Evolutionary conservation across 768 basidiomycete genomes (phyloP), one percentile per base, ranked within the genome.

Genomic region (Phanerodontia chrysosporium): DNA sequence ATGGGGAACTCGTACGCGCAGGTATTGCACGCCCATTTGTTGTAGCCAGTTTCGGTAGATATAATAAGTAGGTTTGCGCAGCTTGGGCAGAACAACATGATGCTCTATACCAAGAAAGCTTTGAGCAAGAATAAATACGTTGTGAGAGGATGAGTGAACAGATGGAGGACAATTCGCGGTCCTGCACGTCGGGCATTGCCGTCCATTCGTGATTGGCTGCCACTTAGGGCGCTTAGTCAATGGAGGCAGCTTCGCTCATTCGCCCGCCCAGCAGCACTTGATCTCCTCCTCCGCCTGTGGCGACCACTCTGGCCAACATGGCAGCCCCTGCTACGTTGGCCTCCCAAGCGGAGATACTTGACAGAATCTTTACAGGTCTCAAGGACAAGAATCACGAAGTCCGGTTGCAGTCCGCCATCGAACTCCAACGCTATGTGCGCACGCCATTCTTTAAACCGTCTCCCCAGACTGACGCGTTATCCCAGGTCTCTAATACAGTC

Each of bases 1-100:
- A 96, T 92, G 0, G 92, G 90, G 69, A 95, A 98, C 67, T 98
- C 92, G 70, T 98, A 99, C 2, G 97, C 87, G 70, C 97, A 98
- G 1, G 89, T 86, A 65, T 91, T 90, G 70, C 95, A 98, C 0
- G 87, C 87, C 89, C 92, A 96, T 78, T 93, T 94, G 75, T 96
- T 90, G 70, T 85, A 86, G 1, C 89, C 87, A 0, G 86, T 86
- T 60, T 90, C 88, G 6, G 83, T 77, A 4, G 87, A 90, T 51
- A 92, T 86, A 46, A 89, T 80, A 16, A 95, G 82, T 45, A 92
- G 78, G 72, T 98, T 98, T 28, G 91, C 85, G 67, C 96, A 98
- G 55, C 88, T 92, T 29, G 96, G 96, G 70, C 96, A 98, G 78
- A 96, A 96, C 35, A 95, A 79, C 92, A 96, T 95, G n/a, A n/a